Base-by-base conservation (phyloP, 1,284 basidiomycete genomes). In the Ustilago shanxiensis region DNA sequence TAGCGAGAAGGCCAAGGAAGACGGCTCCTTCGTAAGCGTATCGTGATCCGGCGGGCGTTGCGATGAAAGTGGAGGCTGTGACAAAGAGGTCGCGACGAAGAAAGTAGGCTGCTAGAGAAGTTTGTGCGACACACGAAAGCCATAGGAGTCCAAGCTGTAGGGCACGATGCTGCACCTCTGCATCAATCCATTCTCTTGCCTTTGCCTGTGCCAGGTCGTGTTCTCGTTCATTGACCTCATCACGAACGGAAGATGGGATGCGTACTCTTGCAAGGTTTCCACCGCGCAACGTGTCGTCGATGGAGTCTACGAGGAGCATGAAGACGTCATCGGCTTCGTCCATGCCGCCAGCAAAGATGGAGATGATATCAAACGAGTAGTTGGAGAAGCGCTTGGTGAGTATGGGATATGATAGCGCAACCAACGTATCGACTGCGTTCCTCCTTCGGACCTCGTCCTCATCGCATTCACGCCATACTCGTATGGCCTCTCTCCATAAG, bases 241-340 rank as follows among this genome's bases (percentile, higher is more conserved):
- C 65, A 2, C 73, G 64, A 10, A 44, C 20, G 3, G 66, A 70
- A 6, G 73, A 76, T 2, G 73, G 68, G 18, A 76, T 71, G 28
- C 73, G 68, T 0, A 66, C 64, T 16, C 68, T 55, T 1, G 68
- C 73, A 5, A 70, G 64, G 28, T 66, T 62, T 9, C 71, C 75
- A 33, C 77, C 77, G 4, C 78, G 77, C 11, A 83, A 53, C 0
- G 79, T 78, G 41, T 75, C 66, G 50, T 83, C 73, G 41, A 84
- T 76, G 0, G 77, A 75, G 33, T 73, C 71, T 33, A 84, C 79
- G 16, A 84, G 77, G 14, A 71, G 59, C 22, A 62, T 79, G 28
- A 84, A 84, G 44, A 82, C 76, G 7, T 83, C 81, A 54, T 84
- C 83, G 18, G 82, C 82, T 18, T 84, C 83, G 18, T 81, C 79